These are phyloP conservation scores for Kwoniella shandongensis DNA, from an alignment of 768 basidiomycete species.

Conservation along the genomic window DNA sequence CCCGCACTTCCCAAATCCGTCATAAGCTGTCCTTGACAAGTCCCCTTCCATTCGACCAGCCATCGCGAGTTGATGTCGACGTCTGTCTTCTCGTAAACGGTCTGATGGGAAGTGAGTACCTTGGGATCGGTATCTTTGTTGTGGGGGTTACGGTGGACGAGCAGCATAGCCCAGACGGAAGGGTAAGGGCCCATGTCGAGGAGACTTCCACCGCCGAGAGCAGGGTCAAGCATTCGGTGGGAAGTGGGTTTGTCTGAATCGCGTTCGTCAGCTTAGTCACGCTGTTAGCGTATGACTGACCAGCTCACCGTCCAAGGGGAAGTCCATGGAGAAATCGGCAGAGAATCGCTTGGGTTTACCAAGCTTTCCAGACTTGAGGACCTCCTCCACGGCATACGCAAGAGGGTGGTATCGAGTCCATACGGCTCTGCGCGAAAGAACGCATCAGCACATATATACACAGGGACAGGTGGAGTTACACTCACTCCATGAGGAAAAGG, in stretches of 20 bases:
- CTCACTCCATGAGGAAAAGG: constrained; percentile 93
- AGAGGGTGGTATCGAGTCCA: constrained; percentile 50
- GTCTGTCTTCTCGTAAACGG: constrained; percentile 72
- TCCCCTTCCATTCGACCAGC: constrained; percentile 67
- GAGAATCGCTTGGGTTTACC: constrained; percentile 53
- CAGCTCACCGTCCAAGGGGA: constrained; percentile 64
- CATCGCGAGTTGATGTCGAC: constrained; percentile 78
- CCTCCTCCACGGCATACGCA: constrained; percentile 46
- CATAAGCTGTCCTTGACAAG: constrained; percentile 58
- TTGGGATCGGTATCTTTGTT: constrained; percentile 65
- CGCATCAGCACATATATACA: too few relatives aligned
- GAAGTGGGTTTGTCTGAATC: constrained; percentile 60
- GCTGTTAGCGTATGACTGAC: not conserved
- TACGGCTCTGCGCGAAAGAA: constrained; percentile 32
- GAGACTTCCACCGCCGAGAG: constrained; percentile 76
- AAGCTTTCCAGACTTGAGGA: constrained; percentile 44
- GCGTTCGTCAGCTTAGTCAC: not conserved
- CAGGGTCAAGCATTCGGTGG: constrained; percentile 75
- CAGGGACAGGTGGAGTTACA: too few relatives aligned
- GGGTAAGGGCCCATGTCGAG: constrained; percentile 62
- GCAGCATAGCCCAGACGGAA: constrained; percentile 66
- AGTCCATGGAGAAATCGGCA: constrained; percentile 75
- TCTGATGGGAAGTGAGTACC: constrained; percentile 66
- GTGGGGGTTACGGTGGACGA: constrained; percentile 74
- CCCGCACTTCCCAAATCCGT: constrained; percentile 34